Evolutionary conservation across 1,139 yeast genomes (phyloP).

Genomic region (Chernovozyma aurita): DNA sequence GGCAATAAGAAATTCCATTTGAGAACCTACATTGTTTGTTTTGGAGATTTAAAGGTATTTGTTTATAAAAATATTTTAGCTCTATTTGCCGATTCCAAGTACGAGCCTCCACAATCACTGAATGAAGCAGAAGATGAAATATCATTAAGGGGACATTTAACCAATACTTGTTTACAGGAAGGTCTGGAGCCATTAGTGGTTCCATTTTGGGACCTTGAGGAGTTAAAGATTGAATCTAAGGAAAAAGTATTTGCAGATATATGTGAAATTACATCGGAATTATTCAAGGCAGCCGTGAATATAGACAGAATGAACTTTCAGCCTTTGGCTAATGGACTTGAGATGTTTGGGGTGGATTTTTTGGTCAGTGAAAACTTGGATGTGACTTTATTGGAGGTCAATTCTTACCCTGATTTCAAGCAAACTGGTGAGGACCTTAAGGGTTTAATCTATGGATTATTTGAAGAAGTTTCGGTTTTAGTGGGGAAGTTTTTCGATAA

Average conservation of each 20-base stretch:
- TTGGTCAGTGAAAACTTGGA: conserved; percentile 53
- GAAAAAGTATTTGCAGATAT: conserved; percentile 48
- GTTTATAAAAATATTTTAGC: conserved; percentile 79
- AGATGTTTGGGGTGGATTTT: conserved; percentile 85
- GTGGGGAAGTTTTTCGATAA: conserved; percentile 12
- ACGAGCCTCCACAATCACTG: conserved; percentile 30
- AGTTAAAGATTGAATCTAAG: conserved; percentile 25
- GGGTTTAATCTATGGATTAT: conserved; percentile 55
- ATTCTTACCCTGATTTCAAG: conserved; percentile 93
- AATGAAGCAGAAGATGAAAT: conserved; percentile 26
- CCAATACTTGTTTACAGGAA: conserved; percentile 88
- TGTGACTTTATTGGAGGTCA: conserved; percentile 74
- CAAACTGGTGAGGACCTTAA: conserved; percentile 84
- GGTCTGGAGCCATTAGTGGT: conserved; percentile 48
- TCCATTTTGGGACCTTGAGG: conserved; percentile 60
- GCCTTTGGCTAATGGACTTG: conserved; percentile 78
- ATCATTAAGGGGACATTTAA: conserved; percentile 68
- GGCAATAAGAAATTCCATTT: conserved; percentile 81
- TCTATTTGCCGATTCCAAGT: conserved; percentile 64
- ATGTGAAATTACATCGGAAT: conserved; percentile 57
- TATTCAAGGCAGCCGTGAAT: conserved; percentile 77
- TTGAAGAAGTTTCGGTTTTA: conserved; percentile 39
- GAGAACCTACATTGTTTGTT: conserved; percentile 76
- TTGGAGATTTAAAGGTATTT: conserved; percentile 69
- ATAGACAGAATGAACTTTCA: conserved; percentile 87